Evolutionary conservation across 352 stramenopile genomes (phyloP), one percentile per base, ranked within the genome.

Genomic region (Globisporangium irregulare): DNA sequence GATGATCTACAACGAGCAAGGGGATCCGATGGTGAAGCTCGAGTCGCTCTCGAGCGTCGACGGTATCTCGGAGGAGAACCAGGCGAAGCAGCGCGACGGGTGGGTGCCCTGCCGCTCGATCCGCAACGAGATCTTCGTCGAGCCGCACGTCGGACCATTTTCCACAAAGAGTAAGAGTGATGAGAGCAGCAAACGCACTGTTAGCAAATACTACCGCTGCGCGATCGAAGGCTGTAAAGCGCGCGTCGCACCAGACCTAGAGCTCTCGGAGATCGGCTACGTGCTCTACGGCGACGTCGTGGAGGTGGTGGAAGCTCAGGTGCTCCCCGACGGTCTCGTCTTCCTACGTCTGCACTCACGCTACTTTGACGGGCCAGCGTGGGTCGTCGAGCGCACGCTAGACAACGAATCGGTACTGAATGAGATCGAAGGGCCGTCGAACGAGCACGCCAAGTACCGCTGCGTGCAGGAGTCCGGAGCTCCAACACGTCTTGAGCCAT

Each of bases 211-310:
- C 61, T 93, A 79, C 29, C 73, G 84, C 3, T 93, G 85, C 64
- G 85, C 92, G 3, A 82, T 93, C 32, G 85, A 93, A 80, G 85
- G 85, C 57, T 93, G 85, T 65, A 93, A 93, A 60, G 85, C 78
- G 25, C 83, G 85, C 41, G 71, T 63, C 3, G 57, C 59, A 12
- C 79, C 83, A 0, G 79, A 93, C 59, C 59, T 93, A 48, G 62
- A 68, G 53, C 80, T 90, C 4, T 74, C 79, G 1, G 85, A 93
- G 73, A 76, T 93, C 50, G 85, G 85, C 6, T 93, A 91, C 64
- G 72, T 93, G 60, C 73, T 92, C 3, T 93, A 91, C 29, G 85
- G 85, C 1, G 85, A 93, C 59, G 85, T 93, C 15, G 74, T 92
- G 9, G 80, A 93, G 68, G 81, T 90, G n/a, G 72, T 91, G 20